Conservation (phyloP, 257 asterid species). For the Thymus mandschuricus region DNA sequence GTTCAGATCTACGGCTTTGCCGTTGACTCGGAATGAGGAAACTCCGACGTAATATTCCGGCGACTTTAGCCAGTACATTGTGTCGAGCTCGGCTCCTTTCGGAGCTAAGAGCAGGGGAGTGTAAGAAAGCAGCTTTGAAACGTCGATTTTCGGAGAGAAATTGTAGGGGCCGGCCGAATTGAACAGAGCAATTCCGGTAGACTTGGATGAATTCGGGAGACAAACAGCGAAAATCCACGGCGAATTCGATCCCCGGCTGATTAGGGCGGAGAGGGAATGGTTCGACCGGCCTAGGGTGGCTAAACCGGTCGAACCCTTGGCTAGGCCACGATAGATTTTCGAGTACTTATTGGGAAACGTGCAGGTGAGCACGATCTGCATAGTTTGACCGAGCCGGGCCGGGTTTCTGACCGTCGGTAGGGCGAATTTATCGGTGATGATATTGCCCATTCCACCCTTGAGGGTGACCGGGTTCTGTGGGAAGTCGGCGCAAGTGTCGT, state of each 20-base stretch:
- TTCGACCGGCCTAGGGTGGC: conserved; percentile 49
- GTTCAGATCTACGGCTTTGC: conserved; percentile 30
- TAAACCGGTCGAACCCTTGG: conserved; percentile 40
- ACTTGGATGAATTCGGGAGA: conserved; percentile 35
- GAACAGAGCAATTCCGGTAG: conserved; percentile 34
- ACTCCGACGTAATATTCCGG: conserved; percentile 44
- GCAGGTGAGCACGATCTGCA: conserved; percentile 37
- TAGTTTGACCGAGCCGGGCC: conserved; percentile 14
- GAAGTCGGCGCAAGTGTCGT: conserved; percentile 32
- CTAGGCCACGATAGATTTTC: conserved; percentile 34
- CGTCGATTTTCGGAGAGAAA: conserved; percentile 33
- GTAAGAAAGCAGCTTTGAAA: conserved; percentile 32
- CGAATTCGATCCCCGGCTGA: conserved; percentile 36
- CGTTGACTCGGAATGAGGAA: conserved; percentile 31
- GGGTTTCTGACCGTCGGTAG: conserved; percentile 17
- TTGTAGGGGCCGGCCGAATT: conserved; percentile 39
- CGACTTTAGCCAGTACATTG: conserved; percentile 33
- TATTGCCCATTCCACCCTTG: conserved; percentile 13
- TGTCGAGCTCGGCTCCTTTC: conserved; percentile 22
- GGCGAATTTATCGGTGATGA: conserved; percentile 35
- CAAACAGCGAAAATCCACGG: conserved; percentile 40
- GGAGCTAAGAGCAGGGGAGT: conserved; percentile 37
- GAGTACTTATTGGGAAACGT: conserved; percentile 10
- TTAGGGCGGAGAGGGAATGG: conserved; percentile 41
- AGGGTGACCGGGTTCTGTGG: conserved; percentile 40